Conservation (phyloP, 1,284 basidiomycete genomes). For the Sanghuangporus weigelae region DNA sequence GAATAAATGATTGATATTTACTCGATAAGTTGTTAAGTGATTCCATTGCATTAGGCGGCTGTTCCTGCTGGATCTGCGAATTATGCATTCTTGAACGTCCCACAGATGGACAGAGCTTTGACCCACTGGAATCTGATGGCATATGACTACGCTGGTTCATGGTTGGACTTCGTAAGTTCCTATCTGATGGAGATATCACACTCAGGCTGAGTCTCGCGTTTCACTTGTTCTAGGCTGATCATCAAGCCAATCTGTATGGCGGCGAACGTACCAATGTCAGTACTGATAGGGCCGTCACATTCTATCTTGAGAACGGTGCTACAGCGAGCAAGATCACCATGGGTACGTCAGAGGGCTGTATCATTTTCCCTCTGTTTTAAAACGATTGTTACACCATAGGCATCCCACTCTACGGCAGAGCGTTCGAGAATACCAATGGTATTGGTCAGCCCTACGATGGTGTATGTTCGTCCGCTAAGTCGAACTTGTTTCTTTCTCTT, state of each 20-base stretch:
- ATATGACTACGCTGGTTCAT: conserved; percentile 74
- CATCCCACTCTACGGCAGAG: conserved; percentile 81
- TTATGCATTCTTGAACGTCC: conserved; percentile 60
- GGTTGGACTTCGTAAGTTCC: conserved; percentile 43
- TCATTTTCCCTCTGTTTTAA: not conserved
- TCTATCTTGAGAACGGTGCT: conserved; percentile 66
- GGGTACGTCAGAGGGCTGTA: conserved; percentile 39
- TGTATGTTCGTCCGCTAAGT: conserved; percentile 30
- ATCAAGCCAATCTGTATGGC: conserved; percentile 82
- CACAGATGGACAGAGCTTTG: conserved; percentile 70
- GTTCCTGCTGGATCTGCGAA: conserved; percentile 66
- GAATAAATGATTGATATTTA: not conserved
- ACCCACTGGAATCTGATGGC: conserved; percentile 93
- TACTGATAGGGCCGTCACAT: conserved; percentile 68
- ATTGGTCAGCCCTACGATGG: conserved; percentile 73
- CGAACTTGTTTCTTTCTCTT: not conserved
- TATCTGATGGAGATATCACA: not conserved
- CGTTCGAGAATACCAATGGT: conserved; percentile 76
- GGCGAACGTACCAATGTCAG: conserved; percentile 54
- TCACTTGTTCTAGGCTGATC: conserved; percentile 41
- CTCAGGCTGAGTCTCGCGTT: not conserved
- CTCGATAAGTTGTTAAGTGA: not conserved
- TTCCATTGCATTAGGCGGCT: conserved; percentile 26
- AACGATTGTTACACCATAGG: conserved; percentile 36
- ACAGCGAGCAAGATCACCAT: conserved; percentile 70